Evolutionary conservation across 768 basidiomycete genomes (phyloP), one percentile per base, ranked within the genome.

Genomic region (Botryobasidium botryosum): DNA sequence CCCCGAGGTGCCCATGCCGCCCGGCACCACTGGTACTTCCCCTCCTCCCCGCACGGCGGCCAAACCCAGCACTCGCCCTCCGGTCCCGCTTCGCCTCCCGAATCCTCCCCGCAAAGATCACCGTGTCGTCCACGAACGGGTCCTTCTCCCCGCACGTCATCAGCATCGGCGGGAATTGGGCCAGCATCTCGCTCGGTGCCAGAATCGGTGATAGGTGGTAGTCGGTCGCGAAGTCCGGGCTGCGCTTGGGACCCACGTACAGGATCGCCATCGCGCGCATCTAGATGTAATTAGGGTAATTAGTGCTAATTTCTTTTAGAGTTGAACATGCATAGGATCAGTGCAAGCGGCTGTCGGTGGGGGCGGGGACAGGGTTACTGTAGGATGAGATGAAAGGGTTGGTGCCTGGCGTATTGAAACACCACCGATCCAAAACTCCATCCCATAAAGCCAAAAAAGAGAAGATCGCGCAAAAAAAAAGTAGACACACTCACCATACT

Each of bases 211-310:
- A 96, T 52, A 99, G 77, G 64, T 86, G 79, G 62, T 96, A 97
- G 66, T 99, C 91, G 15, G 80, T 81, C 45, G 76, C 74, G 59
- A 99, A 91, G 60, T 97, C 90, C 5, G 94, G 94, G 58, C 87
- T 82, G 42, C 78, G 79, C 55, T 84, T 75, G 1, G 94, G 92
- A 1, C 92, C 92, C 48, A 99, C 81, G 63, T 94, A 94, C 51
- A 92, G 64, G 56, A 94, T 91, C 3, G 92, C 92, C 94, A 99
- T 99, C 0, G 92, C 91, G 28, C 94, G 84, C 87, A 96, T 96
- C 92, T 97, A 54, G n/a, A 35, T 46, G 28, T n/a, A n/a, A 21
- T n/a, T 3, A n/a, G 12, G 31, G 12, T 4, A 28, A 39, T 23
- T 10, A 13, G 31, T 18, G 40, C 21, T 27, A 38, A 17, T 2